Evolutionary conservation across 805 yeast species (phyloP).

Genomic region (Saccharomycopsis microspora): DNA sequence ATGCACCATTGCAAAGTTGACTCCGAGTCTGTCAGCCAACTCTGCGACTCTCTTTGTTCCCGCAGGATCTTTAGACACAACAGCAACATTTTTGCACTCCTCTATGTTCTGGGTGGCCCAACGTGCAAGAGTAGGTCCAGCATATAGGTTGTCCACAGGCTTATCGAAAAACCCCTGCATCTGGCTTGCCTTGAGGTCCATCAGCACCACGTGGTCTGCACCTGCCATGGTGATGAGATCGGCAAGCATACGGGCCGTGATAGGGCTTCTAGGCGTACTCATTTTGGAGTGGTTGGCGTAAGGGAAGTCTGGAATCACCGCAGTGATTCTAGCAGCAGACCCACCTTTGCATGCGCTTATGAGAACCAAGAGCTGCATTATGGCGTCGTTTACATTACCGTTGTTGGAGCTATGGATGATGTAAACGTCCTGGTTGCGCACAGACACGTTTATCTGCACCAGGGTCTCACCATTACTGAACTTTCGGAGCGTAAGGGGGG

Average conservation of each 20-base stretch:
- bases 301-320: constrained; percentile 90
- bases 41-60: constrained; percentile 56
- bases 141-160: constrained; percentile 49
- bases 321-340: constrained; percentile 87
- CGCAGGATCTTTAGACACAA: constrained; percentile 55
- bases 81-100: constrained; percentile 38
- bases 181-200: constrained; percentile 58
- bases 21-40: constrained; percentile 45
- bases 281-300: constrained; percentile 82
- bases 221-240: constrained; percentile 48
- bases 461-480: constrained; percentile 86
- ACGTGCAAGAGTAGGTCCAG: constrained; percentile 43
- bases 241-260: constrained; percentile 27
- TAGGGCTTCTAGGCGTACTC: constrained; percentile 23
- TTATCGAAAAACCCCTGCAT: constrained; percentile 56
- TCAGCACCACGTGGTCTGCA: constrained; percentile 50
- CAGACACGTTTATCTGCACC: constrained; percentile 77
- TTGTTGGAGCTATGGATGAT: constrained; percentile 63
- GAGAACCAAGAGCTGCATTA: constrained; percentile 81
- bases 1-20: constrained; percentile 55
- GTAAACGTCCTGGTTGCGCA: constrained; percentile 83
- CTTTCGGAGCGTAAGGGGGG: constrained; percentile 42
- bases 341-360: constrained; percentile 94
- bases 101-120: constrained; percentile 44
- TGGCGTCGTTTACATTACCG: constrained; percentile 61